Conservation (phyloP, 2,329 filamentous ascomycete species). For the Trichoderma atrobrunneum region DNA sequence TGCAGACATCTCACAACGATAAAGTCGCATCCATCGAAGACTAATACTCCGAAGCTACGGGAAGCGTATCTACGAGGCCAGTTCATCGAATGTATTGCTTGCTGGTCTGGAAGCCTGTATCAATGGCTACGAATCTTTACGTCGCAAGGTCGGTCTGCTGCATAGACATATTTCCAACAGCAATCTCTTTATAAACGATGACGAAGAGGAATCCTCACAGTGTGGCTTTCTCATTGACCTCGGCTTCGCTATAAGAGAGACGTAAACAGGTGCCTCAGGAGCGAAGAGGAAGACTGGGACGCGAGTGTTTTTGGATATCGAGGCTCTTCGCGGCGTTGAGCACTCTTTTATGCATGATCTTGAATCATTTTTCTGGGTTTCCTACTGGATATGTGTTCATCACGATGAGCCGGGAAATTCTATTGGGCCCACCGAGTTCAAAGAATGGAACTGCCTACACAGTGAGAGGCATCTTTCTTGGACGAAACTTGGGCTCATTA, state of each 20-base stretch:
- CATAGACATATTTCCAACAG: neutral
- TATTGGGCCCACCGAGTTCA: neutral
- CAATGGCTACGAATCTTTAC: neutral
- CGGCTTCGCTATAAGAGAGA: neutral
- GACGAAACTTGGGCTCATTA: neutral
- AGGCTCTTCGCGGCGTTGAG: neutral
- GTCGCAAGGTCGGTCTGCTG: neutral
- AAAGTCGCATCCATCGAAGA: neutral
- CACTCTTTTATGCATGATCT: neutral
- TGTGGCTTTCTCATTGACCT: neutral
- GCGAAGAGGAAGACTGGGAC: neutral
- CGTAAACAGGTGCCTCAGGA: rapidly evolving
- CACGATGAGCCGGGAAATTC: neutral
- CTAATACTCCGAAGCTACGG: neutral
- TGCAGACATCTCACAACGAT: neutral
- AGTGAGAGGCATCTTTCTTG: neutral
- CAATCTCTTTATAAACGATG: neutral
- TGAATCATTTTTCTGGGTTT: neutral
- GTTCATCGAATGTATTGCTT: neutral
- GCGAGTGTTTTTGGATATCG: neutral
- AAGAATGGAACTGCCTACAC: neutral
- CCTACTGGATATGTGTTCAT: neutral
- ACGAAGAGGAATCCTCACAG: neutral
- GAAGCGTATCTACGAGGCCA: neutral
- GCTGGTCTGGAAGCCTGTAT: neutral